phyloP scores from a whole-genome alignment of 306 rosid genomes.

The Cucurbita ficifolia region DNA sequence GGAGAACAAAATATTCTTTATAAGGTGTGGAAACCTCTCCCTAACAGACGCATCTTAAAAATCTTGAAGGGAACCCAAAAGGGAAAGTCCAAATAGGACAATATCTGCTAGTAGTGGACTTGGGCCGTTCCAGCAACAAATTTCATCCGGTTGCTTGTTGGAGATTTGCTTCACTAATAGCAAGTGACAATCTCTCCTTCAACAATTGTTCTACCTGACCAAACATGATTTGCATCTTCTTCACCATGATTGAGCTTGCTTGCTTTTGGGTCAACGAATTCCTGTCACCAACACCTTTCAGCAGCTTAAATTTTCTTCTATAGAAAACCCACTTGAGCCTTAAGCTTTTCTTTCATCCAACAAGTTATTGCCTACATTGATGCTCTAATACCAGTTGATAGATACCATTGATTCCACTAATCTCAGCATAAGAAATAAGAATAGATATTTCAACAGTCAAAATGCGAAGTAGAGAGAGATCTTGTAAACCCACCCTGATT shows the following conservation, averaged over 20 bases:
- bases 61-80: too few relatives aligned
- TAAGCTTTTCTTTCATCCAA: not conserved
- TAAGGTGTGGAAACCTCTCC: too few relatives aligned
- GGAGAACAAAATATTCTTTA: too few relatives aligned
- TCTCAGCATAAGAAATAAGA: not conserved
- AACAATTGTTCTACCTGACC: not conserved
- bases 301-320: not conserved
- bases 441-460: not conserved
- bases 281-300: not conserved
- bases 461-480: not conserved
- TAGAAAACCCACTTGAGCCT: not conserved
- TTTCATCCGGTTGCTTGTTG: too few relatives aligned
- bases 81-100: too few relatives aligned
- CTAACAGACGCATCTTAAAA: too few relatives aligned
- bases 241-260: not conserved
- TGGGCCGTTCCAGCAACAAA: too few relatives aligned
- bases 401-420: not conserved
- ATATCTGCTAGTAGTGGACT: too few relatives aligned
- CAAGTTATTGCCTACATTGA: not conserved
- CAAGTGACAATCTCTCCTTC: not conserved
- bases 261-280: not conserved
- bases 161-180: not conserved
- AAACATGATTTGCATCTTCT: not conserved
- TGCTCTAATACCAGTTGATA: not conserved
- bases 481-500: constrained; percentile 41